phyloP scores from a whole-genome alignment of 2,329 filamentous ascomycete species.

The Aureobasidium sp. region DNA sequence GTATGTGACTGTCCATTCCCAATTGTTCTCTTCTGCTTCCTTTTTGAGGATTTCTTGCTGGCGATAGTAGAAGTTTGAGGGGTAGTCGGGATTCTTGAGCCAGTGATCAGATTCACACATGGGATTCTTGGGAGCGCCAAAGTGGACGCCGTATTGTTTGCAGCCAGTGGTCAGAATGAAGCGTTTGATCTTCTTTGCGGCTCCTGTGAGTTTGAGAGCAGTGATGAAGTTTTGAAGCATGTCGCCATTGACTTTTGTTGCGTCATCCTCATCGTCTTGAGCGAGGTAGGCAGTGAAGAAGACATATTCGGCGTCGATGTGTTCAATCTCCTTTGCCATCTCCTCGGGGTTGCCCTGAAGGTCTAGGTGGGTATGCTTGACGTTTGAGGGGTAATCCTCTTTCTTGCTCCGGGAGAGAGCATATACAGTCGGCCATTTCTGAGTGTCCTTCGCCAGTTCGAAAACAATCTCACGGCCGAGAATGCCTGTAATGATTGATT shows the following conservation, averaged over 20 bases:
- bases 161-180: conserved; percentile 44
- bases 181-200: conserved; percentile 38
- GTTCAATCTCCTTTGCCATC: conserved; percentile 33
- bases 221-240: conserved; percentile 45
- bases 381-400: conserved; percentile 29
- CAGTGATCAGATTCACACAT: conserved; percentile 43
- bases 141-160: conserved; percentile 50
- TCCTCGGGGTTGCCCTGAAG: conserved; percentile 29
- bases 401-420: conserved; percentile 37
- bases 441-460: conserved; percentile 31
- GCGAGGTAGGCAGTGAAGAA: conserved; percentile 41
- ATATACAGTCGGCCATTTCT: conserved; percentile 34
- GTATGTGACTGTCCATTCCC: conserved; percentile 39
- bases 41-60: conserved; percentile 42
- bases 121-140: conserved; percentile 42
- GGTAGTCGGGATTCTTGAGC: conserved; percentile 32
- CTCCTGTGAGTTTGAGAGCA: conserved; percentile 39
- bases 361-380: conserved; percentile 35
- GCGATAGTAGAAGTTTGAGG: conserved; percentile 47
- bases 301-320: conserved; percentile 34
- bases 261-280: conserved; percentile 32
- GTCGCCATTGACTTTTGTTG: conserved; percentile 34
- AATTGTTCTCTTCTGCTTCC: conserved; percentile 26
- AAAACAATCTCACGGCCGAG: conserved; percentile 35
- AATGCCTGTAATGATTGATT: conserved; percentile 28